These are phyloP conservation scores for Globisporangium barbulae DNA, from an alignment of 352 stramenopile genomes.

Conservation along the genomic window DNA sequence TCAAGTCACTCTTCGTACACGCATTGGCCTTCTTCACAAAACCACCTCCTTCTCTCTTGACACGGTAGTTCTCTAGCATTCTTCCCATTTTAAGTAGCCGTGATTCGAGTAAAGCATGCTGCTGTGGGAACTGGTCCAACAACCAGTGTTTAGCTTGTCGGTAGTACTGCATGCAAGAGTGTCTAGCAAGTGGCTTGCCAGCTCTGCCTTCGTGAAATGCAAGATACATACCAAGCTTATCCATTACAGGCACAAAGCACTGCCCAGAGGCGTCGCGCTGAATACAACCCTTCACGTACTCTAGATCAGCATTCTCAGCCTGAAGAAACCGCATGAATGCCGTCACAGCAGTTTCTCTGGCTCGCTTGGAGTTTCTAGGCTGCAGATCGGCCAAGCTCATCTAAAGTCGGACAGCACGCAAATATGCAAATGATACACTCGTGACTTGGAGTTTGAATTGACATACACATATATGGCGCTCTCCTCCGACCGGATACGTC, in stretches of 20 bases:
- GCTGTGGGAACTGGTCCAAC: neutral
- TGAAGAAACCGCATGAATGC: too few relatives aligned
- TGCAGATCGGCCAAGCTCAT: too few relatives aligned
- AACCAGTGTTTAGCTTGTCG: neutral
- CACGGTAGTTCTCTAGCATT: too few relatives aligned
- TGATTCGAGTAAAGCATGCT: too few relatives aligned
- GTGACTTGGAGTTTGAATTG: neutral
- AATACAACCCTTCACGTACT: neutral
- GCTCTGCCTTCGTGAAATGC: neutral
- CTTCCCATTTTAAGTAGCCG: too few relatives aligned
- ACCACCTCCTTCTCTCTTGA: neutral
- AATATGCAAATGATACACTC: slow-evolving; percentile 5
- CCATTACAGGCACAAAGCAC: neutral
- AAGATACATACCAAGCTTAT: neutral
- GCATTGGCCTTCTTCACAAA: neutral
- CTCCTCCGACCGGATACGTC: slow-evolving; percentile 17
- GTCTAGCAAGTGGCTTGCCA: neutral
- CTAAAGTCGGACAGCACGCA: neutral
- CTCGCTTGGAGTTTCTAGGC: too few relatives aligned
- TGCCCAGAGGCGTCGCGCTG: neutral
- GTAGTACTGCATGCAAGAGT: neutral
- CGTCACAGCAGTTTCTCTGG: too few relatives aligned
- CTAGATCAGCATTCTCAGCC: neutral
- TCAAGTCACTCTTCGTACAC: neutral
- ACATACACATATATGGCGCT: slow-evolving; percentile 12